Evolutionary conservation across 2,329 filamentous ascomycete genomes (phyloP).

Genomic region (Fusarium paranaense): DNA sequence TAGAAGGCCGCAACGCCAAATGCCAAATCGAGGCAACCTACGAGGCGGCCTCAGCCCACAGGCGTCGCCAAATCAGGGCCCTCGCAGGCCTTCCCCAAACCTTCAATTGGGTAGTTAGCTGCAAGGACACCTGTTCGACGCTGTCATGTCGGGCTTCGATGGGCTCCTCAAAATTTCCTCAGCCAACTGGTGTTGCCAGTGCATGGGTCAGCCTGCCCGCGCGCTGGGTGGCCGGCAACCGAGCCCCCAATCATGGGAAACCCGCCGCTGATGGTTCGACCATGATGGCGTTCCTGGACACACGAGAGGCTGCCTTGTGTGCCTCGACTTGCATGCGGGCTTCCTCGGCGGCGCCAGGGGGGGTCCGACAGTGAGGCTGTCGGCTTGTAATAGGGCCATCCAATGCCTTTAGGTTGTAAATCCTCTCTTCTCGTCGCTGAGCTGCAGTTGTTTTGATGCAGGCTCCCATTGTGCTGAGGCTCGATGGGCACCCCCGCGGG

Average conservation of each 20-base stretch:
- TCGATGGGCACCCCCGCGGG: slow-evolving; percentile 5
- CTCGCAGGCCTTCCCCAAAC: slow-evolving; percentile 26
- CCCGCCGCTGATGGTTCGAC: not conserved
- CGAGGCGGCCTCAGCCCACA: slow-evolving; percentile 24
- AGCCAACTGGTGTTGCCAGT: slow-evolving; percentile 24
- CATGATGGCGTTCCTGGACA: slow-evolving; percentile 18
- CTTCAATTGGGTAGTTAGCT: slow-evolving; percentile 37
- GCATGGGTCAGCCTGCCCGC: not conserved
- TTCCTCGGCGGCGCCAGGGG: slow-evolving; percentile 20
- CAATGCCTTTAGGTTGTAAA: slow-evolving; percentile 6
- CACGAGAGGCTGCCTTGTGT: slow-evolving; percentile 26
- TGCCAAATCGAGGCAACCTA: slow-evolving; percentile 31
- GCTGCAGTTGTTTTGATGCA: slow-evolving; percentile 6
- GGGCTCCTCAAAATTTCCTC: slow-evolving; percentile 2
- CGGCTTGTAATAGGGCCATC: slow-evolving; percentile 10
- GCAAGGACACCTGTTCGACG: slow-evolving; percentile 36
- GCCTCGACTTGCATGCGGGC: slow-evolving; percentile 21
- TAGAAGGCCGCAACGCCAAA: slow-evolving; percentile 6
- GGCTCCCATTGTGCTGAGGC: not conserved
- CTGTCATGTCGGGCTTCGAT: slow-evolving; percentile 26
- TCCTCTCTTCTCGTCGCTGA: slow-evolving; percentile 5
- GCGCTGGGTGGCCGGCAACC: not conserved
- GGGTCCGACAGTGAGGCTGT: slow-evolving; percentile 38
- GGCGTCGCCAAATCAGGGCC: slow-evolving; percentile 33
- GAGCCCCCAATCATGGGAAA: slow-evolving; percentile 25